Evolutionary conservation across 106 monocot genomes (phyloP).

Genomic region (Allium fistulosum): DNA sequence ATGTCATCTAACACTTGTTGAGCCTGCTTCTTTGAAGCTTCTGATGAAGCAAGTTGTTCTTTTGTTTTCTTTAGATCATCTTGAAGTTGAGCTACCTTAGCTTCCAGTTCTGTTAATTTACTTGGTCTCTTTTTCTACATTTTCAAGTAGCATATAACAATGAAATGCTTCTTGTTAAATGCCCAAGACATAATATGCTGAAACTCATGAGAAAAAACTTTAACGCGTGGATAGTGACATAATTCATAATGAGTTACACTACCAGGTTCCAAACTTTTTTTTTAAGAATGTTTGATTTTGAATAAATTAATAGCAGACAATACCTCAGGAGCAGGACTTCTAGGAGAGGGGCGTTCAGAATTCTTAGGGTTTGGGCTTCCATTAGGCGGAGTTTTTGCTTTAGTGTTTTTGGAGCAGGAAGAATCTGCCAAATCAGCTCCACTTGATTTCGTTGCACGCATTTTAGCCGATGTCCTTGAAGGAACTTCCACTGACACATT

Average conservation of each 20-base stretch:
- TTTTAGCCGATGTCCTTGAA: conserved; percentile 44
- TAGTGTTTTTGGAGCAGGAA: background rate
- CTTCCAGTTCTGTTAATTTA: conserved; percentile 49
- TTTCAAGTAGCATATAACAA: background rate
- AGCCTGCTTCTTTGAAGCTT: conserved; percentile 39
- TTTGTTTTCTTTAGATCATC: conserved; percentile 77
- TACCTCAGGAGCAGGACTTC: conserved; percentile 47
- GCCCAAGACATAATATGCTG: too few relatives aligned
- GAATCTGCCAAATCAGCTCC: conserved; percentile 39
- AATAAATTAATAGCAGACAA: background rate
- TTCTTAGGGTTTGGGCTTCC: conserved; percentile 37
- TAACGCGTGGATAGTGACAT: too few relatives aligned
- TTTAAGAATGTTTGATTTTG: background rate
- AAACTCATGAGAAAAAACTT: too few relatives aligned
- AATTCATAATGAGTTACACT: too few relatives aligned
- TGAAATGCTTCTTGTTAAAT: too few relatives aligned
- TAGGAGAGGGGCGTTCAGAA: conserved; percentile 19
- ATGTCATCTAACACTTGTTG: conserved; percentile 61
- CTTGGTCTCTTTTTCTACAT: conserved; percentile 46
- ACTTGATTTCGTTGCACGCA: conserved; percentile 23
- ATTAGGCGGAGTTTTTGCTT: conserved; percentile 9
- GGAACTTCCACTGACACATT: conserved; percentile 47
- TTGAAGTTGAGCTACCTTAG: conserved; percentile 53
- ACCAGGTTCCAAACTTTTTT: too few relatives aligned
- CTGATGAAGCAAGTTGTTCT: conserved; percentile 56